phyloP scores from a whole-genome alignment of 345 rosid genomes.

The Turritis glabra region DNA sequence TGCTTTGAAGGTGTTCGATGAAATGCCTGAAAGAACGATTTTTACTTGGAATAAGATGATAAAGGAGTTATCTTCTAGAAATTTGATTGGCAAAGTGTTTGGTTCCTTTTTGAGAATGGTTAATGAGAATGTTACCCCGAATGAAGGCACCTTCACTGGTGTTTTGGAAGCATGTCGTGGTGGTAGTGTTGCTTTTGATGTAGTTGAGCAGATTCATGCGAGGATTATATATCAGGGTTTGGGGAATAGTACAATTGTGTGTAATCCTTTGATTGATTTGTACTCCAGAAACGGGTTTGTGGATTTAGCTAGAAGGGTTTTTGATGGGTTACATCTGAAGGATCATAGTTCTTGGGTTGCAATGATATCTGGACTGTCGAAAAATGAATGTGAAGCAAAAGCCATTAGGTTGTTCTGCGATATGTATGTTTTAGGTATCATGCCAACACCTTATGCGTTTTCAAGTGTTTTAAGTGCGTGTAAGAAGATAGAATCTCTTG shows the following conservation, averaged over 20 bases:
- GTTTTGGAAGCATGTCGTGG: slow-evolving; percentile 56
- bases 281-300: slow-evolving; percentile 65
- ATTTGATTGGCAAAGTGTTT: slow-evolving; percentile 39
- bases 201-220: slow-evolving; percentile 65
- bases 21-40: slow-evolving; percentile 56
- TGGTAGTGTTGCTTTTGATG: slow-evolving; percentile 37
- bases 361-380: slow-evolving; percentile 74
- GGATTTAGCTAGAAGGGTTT: slow-evolving; percentile 54
- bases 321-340: slow-evolving; percentile 51
- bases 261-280: slow-evolving; percentile 71
- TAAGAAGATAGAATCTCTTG: slow-evolving; percentile 57
- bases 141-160: slow-evolving; percentile 47
- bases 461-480: slow-evolving; percentile 89
- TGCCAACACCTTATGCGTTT: slow-evolving; percentile 70
- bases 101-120: slow-evolving; percentile 51
- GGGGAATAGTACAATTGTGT: slow-evolving; percentile 43
- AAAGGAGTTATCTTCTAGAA: slow-evolving; percentile 44
- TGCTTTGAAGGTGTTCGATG: slow-evolving; percentile 64
- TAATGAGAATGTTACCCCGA: slow-evolving; percentile 43
- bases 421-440: slow-evolving; percentile 57
- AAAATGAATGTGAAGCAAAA: slow-evolving; percentile 59
- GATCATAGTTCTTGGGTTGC: slow-evolving; percentile 86
- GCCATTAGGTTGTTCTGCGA: slow-evolving; percentile 58
- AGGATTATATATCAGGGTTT: slow-evolving; percentile 61
- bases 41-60: slow-evolving; percentile 60